Base-by-base conservation (phyloP, 1,139 yeast species). In the Candida sojae region DNA sequence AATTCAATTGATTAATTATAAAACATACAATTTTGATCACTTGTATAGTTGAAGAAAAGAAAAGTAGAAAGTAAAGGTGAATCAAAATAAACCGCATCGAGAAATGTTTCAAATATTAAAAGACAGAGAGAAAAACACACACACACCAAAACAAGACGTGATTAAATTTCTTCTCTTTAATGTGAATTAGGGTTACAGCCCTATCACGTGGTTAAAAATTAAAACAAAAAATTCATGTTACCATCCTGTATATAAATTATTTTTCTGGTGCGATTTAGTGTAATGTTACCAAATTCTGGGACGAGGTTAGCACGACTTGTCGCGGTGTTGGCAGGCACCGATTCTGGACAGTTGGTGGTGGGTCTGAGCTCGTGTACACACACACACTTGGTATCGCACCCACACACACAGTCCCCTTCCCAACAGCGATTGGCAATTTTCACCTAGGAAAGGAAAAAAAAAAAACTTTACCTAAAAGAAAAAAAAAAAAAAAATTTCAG, bases 141-240 rank as follows among this genome's bases (percentile, higher is more conserved):
- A 29, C 21, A 17, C 21, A 35, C 28, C 7, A 23, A 23, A 9
- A 17, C 38, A 13, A 17, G 13, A 35, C 28, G 23, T 8, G 12
- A 21, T 17, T 17, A 17, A 2, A 2, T 17, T 17, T 17, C 21
- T 17, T 17, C 3, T 17, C 3, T 17, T 3, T 17, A 17, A 17
- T 17, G 3, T 17, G 21, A 12, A 13, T 42, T 39, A 44, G 45
- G 48, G 48, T 17, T 48, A n/a, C n/a, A 45, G 32, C 48, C 50
- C 50, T 47, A 37, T 10, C 47, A 44, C 47, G 47, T 44, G 47
- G 17, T 30, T n/a, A 11, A 9, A n/a, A 35, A 35, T 26, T 26
- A 2, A 26, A 26, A 17, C 3, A 3, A 26, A 26, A 26, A 6
- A 26, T 26, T 3, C 9, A 12, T 2, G 4, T 23, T 39, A 12